Evolutionary conservation across 2,329 filamentous ascomycete species (phyloP), one percentile per base, ranked within the genome.

Genomic region (Ophiostoma triangulosporum): DNA sequence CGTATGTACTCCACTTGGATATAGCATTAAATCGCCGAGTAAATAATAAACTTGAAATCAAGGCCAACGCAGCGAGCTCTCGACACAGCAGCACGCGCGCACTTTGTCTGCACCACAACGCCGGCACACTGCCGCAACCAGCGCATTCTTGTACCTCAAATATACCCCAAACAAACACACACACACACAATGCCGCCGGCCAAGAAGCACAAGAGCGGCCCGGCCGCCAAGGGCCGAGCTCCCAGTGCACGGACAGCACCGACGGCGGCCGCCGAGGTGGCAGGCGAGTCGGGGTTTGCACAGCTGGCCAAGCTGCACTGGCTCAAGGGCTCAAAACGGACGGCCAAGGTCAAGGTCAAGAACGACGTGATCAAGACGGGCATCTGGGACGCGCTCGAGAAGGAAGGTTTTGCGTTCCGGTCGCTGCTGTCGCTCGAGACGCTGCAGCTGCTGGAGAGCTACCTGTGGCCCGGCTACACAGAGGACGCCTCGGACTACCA

Each of bases 401-500:
- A 83, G 59, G 86, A 89, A 53, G 76, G 79, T 53, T 97, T 96
- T 64, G 74, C 80, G 32, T 81, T 84, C 66, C 84, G 81, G 65
- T 85, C 85, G 5, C 75, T 98, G 22, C 72, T 95, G 59, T 78
- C 87, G 26, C 75, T 98, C 53, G 93, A 98, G 69, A 91, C 89
- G 61, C 70, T 97, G 61, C 93, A 96, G 70, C 81, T 90, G 40
- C 70, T 98, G 56, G 93, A 98, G 22, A 53, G 88, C 64, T 97
- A 95, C 65, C 76, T 98, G 27, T 98, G 93, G 93, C 93, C 93
- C 46, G 88, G 86, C 51, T 98, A 94, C 66, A 82, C 78, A 12
- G 87, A 95, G 59, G 83, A 93, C 62, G 81, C 88, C 4, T 95
- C 91, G 31, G 94, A 98, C 66, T 84, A 89, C 63, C 91, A 98